Percentiles rank a stretch among this genome's conserved stretches.
Evolutionary conservation across 2,329 filamentous ascomycete genomes (phyloP).

Genomic region (Dactylellina haptotyla): DNA sequence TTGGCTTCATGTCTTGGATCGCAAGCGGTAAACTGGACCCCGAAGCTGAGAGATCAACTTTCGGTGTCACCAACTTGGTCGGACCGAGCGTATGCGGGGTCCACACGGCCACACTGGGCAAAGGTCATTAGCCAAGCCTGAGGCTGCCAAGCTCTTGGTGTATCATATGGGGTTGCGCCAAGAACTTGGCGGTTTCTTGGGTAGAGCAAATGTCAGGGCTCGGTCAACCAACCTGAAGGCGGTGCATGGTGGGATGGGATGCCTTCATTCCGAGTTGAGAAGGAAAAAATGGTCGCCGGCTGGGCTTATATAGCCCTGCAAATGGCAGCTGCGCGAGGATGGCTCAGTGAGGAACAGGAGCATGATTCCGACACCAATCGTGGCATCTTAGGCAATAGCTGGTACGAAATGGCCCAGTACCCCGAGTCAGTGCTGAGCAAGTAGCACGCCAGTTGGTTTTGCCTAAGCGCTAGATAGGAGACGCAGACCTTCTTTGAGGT

Average conservation of each 20-base stretch:
- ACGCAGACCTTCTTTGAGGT: too few relatives aligned
- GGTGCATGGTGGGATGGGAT: background rate
- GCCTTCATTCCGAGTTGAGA: slow-evolving; percentile 10
- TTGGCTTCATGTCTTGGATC: background rate
- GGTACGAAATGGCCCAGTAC: background rate
- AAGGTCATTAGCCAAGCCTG: background rate
- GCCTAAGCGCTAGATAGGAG: too few relatives aligned
- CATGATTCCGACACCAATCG: background rate
- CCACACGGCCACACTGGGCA: slow-evolving; percentile 19
- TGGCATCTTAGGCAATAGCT: slow-evolving; percentile 5
- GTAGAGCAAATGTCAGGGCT: background rate
- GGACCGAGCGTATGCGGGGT: background rate
- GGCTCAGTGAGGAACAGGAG: background rate
- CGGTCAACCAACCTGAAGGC: background rate
- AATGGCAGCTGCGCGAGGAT: background rate
- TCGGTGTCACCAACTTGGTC: slow-evolving; percentile 9
- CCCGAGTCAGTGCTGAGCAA: background rate
- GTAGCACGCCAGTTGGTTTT: too few relatives aligned
- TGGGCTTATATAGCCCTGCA: background rate
- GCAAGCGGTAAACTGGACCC: background rate
- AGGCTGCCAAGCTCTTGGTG: background rate
- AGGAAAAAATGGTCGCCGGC: slow-evolving; percentile 6
- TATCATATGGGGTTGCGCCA: background rate
- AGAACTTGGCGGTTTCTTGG: background rate
- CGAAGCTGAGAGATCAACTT: slow-evolving; percentile 8